Base-by-base conservation (phyloP, 345 rosid genomes). In the Reutealis trisperma region DNA sequence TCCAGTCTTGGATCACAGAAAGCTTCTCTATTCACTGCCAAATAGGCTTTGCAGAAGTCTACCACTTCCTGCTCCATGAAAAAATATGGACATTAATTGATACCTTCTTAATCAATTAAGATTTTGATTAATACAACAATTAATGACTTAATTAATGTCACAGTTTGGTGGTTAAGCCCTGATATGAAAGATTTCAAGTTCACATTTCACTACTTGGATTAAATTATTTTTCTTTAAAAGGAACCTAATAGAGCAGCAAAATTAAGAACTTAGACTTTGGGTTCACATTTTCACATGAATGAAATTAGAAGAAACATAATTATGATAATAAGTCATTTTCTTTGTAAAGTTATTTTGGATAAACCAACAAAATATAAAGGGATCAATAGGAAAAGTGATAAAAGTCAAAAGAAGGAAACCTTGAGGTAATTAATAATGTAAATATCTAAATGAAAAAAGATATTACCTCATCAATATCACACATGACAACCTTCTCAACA, bases 401-500 rank as follows among this genome's bases (percentile, higher is more conserved):
- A 13, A 25, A 70, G 24, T 51, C 41, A 51, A 54, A 25, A 21
- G 15, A 70, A 52, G 42, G 10, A 25, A 15, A 22, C 1, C 25
- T 34, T 1, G 42, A 37, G 10, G 8, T 15, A 13, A 9, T n/a
- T n/a, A n/a, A 24, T 67, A 41, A 24, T 11, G 10, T 8, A 44
- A 34, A 41, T 21, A 13, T 12, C 44, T n/a, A 42, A 42, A 61
- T 41, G 30, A 22, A 22, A 15, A 19, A 25, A n/a, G 2, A 44
- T 8, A 24, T 67, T 79, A 85, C 93, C 93, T 84, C 86, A 57
- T 90, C 93, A 64, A 90, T 90, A 86, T 90, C 93, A 74, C 91
- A 88, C 91, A 88, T 90, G 61, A 82, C 76, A 69, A 84, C 89
- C 70, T 87, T 88, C 34, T 85, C 89, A 2, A 85, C 84, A 12